Conservation (phyloP, 225 moss, liverwort and hornwort genomes). For the Marchantia paleacea region DNA sequence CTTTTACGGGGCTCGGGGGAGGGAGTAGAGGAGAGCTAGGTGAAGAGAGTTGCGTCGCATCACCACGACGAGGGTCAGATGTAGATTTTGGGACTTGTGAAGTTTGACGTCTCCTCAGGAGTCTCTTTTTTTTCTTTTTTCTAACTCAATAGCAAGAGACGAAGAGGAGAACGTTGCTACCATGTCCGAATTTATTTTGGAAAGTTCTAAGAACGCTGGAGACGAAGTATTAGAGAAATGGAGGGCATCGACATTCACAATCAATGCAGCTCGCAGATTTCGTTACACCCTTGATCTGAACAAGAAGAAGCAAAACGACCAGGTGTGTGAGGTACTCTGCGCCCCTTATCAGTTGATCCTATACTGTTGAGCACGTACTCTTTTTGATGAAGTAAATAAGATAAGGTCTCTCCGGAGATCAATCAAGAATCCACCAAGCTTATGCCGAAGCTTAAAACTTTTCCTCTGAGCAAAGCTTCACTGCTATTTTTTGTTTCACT, state of each 20-base stretch:
- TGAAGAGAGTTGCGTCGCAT: neutral
- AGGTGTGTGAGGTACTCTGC: neutral
- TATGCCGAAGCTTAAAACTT: too few species aligned
- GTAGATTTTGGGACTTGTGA: neutral
- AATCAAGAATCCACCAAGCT: too few species aligned
- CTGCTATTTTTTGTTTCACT: too few species aligned
- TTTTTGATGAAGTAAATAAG: too few species aligned
- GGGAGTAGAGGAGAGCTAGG: neutral
- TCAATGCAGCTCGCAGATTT: constrained; percentile 39
- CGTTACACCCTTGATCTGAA: constrained; percentile 34
- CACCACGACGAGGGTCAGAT: neutral
- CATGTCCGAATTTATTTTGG: constrained; percentile 7
- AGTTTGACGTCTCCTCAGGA: constrained; percentile 3
- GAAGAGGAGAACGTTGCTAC: constrained; percentile 1
- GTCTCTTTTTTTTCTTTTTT: neutral
- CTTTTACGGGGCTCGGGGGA: neutral
- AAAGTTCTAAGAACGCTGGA: constrained; percentile 13
- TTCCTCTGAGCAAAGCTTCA: too few species aligned
- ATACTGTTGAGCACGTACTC: too few species aligned
- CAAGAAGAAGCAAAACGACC: constrained; percentile 8
- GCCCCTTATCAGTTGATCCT: neutral
- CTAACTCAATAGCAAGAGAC: neutral
- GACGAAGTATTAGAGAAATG: constrained; percentile 24
- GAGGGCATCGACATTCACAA: constrained; percentile 19
- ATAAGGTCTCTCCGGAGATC: too few species aligned